Percentiles rank a stretch among this genome's conserved stretches.
phyloP scores from a whole-genome alignment of 176 grass and related monocot species.

The Ananas comosus region DNA sequence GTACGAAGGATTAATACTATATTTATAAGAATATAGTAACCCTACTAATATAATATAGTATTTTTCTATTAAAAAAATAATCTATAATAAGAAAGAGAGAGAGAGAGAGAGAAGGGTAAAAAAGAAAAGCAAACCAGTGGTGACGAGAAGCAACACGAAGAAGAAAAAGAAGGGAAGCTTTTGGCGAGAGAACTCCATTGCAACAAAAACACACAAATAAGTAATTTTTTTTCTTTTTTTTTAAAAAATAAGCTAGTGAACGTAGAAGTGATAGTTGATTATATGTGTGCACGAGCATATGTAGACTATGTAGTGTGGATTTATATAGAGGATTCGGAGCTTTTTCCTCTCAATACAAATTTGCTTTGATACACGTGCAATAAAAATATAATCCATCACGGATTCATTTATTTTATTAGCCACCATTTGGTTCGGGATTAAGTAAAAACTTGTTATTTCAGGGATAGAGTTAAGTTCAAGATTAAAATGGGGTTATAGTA shows the following conservation, averaged over 20 bases:
- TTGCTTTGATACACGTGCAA: neutral
- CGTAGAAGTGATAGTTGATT: neutral
- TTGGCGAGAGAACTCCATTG: neutral
- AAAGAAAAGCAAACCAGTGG: neutral
- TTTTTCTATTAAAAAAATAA: neutral
- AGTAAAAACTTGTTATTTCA: no score
- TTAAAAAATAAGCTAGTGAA: neutral
- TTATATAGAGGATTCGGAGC: neutral
- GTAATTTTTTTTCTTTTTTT: no score
- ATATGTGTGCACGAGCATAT: neutral
- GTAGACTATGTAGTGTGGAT: no score
- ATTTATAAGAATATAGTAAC: no score
- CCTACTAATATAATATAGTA: neutral
- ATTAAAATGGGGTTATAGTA: no score
- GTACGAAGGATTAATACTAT: no score
- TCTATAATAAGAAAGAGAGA: neutral
- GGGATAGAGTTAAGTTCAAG: no score
- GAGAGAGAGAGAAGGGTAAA: no score
- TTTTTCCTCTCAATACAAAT: neutral
- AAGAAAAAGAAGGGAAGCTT: neutral
- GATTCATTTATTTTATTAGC: neutral
- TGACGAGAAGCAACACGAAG: neutral
- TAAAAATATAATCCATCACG: neutral
- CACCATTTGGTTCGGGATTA: no score
- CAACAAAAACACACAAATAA: no score